Evolutionary conservation across 2,329 filamentous ascomycete genomes (phyloP), one percentile per base, ranked within the genome.

Genomic region (Penicillium sp.): DNA sequence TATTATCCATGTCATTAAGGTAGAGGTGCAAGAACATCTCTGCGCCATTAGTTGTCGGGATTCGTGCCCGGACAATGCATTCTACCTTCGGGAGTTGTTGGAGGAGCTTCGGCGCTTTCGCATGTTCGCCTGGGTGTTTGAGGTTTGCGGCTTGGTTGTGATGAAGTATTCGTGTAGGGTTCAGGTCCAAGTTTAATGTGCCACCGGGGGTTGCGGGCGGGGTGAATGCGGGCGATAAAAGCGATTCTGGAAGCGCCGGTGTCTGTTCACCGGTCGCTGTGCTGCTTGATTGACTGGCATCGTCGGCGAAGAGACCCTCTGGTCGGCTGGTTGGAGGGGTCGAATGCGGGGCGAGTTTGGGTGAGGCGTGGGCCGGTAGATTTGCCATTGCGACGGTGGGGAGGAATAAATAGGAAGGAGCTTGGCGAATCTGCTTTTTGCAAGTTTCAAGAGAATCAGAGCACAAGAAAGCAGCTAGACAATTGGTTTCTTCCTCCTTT

Each of bases 21-120:
- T 99, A 99, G 0, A 98, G 81, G 71, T 99, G 93, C 51, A 99
- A 78, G 76, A 96, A 99, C 92, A 99, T 98, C 75, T 99, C 93
- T 11, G 92, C 90, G 3, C 93, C 93, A 0, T 84, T 87, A 2
- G 91, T 93, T 1, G 93, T 98, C 0, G 95, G 95, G 67, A 99
- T 99, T 54, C 95, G 88, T 19, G 95, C 95, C 64, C 95, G 89
- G 49, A 98, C 95, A 63, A 96, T 87, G 78, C 95, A 99, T 72
- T 91, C 87, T n/a, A 99, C 93, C 24, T 90, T 78, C 8, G 93
- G 95, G 1, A 98, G 81, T 14, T 81, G 84, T 63, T 89, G 82
- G 7, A 97, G 84, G 22, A 96, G 81, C 57, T 85, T 87, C 1
- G 91, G 91, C 31, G 84, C 81, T 71, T 87, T 87, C 51, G 79